Base-by-base conservation (phyloP, 768 basidiomycete species). In the Neoboletus brunneissimus region DNA sequence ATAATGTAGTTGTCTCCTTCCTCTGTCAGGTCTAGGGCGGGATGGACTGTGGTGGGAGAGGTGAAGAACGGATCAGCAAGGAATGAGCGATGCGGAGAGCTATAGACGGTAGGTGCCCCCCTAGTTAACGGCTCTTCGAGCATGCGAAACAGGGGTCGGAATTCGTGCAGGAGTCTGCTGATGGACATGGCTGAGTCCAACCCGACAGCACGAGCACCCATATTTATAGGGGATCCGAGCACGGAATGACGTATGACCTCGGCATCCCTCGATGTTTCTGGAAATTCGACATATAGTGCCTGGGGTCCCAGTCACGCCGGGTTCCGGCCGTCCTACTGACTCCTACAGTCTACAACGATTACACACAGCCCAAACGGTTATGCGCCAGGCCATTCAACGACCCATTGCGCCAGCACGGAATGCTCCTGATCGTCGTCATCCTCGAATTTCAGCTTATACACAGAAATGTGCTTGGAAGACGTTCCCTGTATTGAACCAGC, bases 401-500 rank as follows among this genome's bases (percentile, higher is more conserved):
- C 91, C 80, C 79, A 85, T 50, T 88, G 84, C 1, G 89, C 87
- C n/a, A 81, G 74, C 23, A 94, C 89, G 35, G 78, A 64, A 64
- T 91, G 88, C 56, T 88, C 87, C 70, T 89, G 88, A 64, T 90
- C 87, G 60, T 91, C 91, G 60, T 94, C 91, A 60, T 93, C 91
- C 68, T 94, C 91, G 60, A 94, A 94, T 66, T 88, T 89, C 25
- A 94, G 79, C 70, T 87, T 87, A 72, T 94, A 94, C 53, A 74
- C 74, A 1, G 84, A 80, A 49, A 76, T 74, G 55, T 79, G 72
- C 63, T 82, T 86, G 22, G 78, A 70, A 29, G 80, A 76, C 5
- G 51, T 54, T 51, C 63, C 62, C 71, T 72, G 42, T 31, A 56
- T 56, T 11, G 45, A 44, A 48, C 51, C 58, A 41, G 7, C 12